Evolutionary conservation across 352 stramenopile genomes (phyloP).

Genomic region (Thalassiosira mediterranea): DNA sequence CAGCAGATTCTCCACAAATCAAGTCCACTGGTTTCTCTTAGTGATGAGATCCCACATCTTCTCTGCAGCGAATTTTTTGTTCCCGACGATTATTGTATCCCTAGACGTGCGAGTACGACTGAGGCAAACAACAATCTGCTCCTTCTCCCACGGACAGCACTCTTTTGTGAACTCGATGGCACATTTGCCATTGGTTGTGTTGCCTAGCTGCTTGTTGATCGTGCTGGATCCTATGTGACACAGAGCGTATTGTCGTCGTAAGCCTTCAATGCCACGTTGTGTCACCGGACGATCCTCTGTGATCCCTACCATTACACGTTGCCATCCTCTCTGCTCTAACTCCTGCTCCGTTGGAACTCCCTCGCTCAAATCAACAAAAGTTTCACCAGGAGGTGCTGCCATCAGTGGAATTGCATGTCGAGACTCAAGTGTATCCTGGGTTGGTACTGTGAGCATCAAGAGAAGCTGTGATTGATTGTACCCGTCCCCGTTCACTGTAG

Average conservation of each 20-base stretch:
- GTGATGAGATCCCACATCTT: conserved; percentile 27
- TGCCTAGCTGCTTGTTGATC: conserved; percentile 16
- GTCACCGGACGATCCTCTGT: background rate
- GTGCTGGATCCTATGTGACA: conserved; percentile 8
- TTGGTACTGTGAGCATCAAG: conserved; percentile 13
- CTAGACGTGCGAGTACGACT: background rate
- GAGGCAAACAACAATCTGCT: conserved; percentile 18
- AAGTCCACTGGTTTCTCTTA: conserved; percentile 27
- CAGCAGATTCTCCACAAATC: conserved; percentile 15
- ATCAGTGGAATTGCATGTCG: background rate
- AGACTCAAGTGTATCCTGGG: background rate
- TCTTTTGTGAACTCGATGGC: conserved; percentile 22
- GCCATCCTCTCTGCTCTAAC: background rate
- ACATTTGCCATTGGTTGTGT: conserved; percentile 3
- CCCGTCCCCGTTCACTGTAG: conserved; percentile 32
- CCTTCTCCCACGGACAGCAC: conserved; percentile 16
- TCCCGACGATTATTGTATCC: conserved; percentile 20
- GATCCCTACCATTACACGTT: background rate
- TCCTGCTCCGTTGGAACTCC: conserved; percentile 1
- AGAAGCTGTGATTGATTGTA: conserved; percentile 22
- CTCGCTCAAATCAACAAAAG: background rate
- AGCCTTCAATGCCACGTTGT: background rate
- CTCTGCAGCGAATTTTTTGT: conserved; percentile 5
- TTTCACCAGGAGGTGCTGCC: background rate
- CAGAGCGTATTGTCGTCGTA: conserved; percentile 23